These are phyloP conservation scores for Microcyclospora tardicrescens DNA, from an alignment of 2,329 filamentous ascomycete genomes.

Conservation along the genomic window DNA sequence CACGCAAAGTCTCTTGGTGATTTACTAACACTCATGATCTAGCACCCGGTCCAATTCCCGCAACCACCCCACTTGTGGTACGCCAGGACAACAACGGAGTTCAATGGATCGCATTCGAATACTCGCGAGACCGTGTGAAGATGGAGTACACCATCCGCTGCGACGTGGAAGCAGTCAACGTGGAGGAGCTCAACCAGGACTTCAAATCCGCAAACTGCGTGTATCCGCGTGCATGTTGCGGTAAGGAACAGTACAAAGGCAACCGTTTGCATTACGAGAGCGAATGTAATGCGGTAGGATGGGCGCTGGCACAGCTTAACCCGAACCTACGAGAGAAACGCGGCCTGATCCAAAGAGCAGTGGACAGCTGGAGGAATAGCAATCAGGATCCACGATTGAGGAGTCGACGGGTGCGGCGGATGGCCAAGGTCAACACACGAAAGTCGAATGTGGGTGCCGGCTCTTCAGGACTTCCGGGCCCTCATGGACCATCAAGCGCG, in stretches of 20 bases:
- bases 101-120: slow-evolving; percentile 98
- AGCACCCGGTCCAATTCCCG: slow-evolving; percentile 89
- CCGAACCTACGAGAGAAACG: slow-evolving; percentile 82
- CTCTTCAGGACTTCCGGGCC: slow-evolving; percentile 44
- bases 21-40: slow-evolving; percentile 62
- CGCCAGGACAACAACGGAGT: slow-evolving; percentile 92
- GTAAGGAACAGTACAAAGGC: slow-evolving; percentile 90
- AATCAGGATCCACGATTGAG: slow-evolving; percentile 88
- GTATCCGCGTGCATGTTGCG: slow-evolving; percentile 86
- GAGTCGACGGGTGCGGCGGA: slow-evolving; percentile 80
- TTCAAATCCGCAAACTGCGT: slow-evolving; percentile 99
- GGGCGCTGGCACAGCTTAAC: slow-evolving; percentile 90
- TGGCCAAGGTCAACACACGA: slow-evolving; percentile 89
- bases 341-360: slow-evolving; percentile 88
- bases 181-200: slow-evolving; percentile 68
- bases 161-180: slow-evolving; percentile 92
- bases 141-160: slow-evolving; percentile 99
- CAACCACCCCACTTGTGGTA: slow-evolving; percentile 87
- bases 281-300: slow-evolving; percentile 99
- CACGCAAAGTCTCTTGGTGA: slow-evolving; percentile 3
- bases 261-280: slow-evolving; percentile 95
- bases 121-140: slow-evolving; percentile 92
- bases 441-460: slow-evolving; percentile 14
- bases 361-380: slow-evolving; percentile 98
- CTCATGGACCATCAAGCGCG: slow-evolving; percentile 43